Base-by-base conservation (phyloP, 495 filamentous ascomycete genomes). In the Delitschia confertaspora region DNA sequence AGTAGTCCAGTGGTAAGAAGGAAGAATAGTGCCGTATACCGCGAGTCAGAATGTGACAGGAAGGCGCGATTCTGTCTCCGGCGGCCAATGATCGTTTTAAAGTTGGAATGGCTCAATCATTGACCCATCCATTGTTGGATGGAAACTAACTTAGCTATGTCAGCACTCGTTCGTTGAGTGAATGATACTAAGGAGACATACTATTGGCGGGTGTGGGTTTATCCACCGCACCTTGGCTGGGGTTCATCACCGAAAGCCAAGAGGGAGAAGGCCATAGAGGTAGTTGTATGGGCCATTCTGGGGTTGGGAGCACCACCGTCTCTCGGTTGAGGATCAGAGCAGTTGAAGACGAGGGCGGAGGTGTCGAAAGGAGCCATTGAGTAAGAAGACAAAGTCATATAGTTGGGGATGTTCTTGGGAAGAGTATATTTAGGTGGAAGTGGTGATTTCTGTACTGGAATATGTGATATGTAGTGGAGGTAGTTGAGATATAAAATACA, bases 291-390 rank as follows among this genome's bases (percentile, higher is more conserved):
- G 37, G 17, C 13, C 26, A 11, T 11, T 4, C 44, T 33, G 14
- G 33, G 37, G 36, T 46, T 39, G 0, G 42, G 53, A 19, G 42
- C 42, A 3, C 53, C 47, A 2, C 53, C 53, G 37, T 48, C 42
- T 9, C 47, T 14, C 9, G 51, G 51, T 21, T 49, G 36, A n/a
- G 38, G 45, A 21, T 40, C 38, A 10, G 26, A n/a, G 32, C 16
- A 7, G 27, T 11, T 6, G 30, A 32, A 37, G 6, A 16, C 8
- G 17, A 17, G n/a, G 30, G 24, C 38, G 2, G 37, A 30, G 23
- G 18, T 17, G 36, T 39, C 36, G 36, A 23, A 11, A 42, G 23
- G n/a, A n/a, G n/a, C n/a, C n/a, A n/a, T n/a, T n/a, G n/a, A n/a
- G n/a, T n/a, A n/a, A n/a, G n/a, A n/a, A n/a, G n/a, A n/a, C n/a